Conservation (phyloP, 2,329 filamentous ascomycete genomes). For the Didymella exigua region DNA sequence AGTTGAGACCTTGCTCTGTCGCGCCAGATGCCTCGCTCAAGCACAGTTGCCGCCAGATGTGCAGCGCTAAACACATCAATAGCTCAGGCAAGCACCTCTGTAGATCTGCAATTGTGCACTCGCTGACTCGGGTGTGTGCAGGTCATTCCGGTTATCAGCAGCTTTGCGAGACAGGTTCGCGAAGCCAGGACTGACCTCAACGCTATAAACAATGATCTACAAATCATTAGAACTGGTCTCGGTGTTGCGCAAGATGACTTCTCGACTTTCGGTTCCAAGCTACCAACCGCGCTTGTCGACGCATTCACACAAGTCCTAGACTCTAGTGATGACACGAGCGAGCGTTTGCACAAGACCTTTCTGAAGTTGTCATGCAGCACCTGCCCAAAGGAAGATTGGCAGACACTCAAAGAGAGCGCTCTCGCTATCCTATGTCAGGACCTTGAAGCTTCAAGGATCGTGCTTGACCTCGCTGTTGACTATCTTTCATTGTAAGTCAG, state of each 20-base stretch:
- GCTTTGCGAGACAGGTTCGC: slow-evolving; percentile 40
- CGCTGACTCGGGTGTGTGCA: slow-evolving; percentile 23
- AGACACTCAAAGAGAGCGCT: slow-evolving; percentile 22
- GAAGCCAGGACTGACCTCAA: slow-evolving; percentile 43
- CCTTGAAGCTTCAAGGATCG: slow-evolving; percentile 33
- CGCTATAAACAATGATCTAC: slow-evolving; percentile 37
- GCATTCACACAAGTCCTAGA: slow-evolving; percentile 38
- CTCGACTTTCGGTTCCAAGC: slow-evolving; percentile 20
- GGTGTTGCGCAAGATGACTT: slow-evolving; percentile 44
- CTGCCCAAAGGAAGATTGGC: slow-evolving; percentile 32
- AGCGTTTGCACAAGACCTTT: slow-evolving; percentile 37
- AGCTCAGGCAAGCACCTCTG: slow-evolving; percentile 33
- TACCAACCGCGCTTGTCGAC: slow-evolving; percentile 33
- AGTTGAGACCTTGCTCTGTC: slow-evolving; percentile 2
- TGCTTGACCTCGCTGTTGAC: slow-evolving; percentile 40
- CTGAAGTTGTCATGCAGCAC: slow-evolving; percentile 34
- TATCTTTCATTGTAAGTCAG: slow-evolving; percentile 35
- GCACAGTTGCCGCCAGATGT: slow-evolving; percentile 42
- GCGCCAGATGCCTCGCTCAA: slow-evolving; percentile 34
- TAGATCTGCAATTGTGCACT: slow-evolving; percentile 10
- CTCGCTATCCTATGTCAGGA: slow-evolving; percentile 30
- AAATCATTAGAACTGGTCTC: slow-evolving; percentile 41
- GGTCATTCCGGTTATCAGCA: slow-evolving; percentile 38
- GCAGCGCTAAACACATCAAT: slow-evolving; percentile 40
- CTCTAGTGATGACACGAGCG: slow-evolving; percentile 35